Conservation (phyloP, 371 early-diverging fungal genomes). For the Phascolomyces articulosus region DNA sequence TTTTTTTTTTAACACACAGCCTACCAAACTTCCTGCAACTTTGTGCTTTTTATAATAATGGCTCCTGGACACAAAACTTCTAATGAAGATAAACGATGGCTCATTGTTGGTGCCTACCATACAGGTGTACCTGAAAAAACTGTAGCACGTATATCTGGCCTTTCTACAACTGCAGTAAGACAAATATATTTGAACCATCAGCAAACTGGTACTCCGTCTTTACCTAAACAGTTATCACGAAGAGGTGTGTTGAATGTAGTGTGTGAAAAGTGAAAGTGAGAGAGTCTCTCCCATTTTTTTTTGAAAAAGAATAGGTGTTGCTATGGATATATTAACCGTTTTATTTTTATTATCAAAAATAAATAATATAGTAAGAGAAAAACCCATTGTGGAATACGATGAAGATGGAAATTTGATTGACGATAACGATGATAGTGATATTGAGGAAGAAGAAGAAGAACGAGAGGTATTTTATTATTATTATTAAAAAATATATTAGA, state of each 20-base stretch:
- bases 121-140: constrained; percentile 50
- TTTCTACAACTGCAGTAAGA: constrained; percentile 48
- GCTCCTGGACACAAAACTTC: constrained; percentile 13
- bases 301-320: too few relatives aligned
- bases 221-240: constrained; percentile 38
- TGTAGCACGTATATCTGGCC: constrained; percentile 45
- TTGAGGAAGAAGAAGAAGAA: constrained; percentile 2
- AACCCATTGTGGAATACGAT: constrained; percentile 51
- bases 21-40: not conserved
- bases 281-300: too few relatives aligned
- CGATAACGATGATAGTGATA: constrained; percentile 27
- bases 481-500: not conserved
- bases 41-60: not conserved
- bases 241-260: constrained; percentile 24
- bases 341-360: too few relatives aligned
- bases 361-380: constrained; percentile 30
- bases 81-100: constrained; percentile 50
- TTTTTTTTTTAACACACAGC: too few relatives aligned
- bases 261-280: not conserved
- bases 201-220: constrained; percentile 40
- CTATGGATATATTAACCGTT: too few relatives aligned
- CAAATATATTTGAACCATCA: constrained; percentile 45
- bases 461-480: not conserved
- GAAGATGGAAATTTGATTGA: constrained; percentile 44
- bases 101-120: constrained; percentile 49